Evolutionary conservation across 2,329 filamentous ascomycete genomes (phyloP), one percentile per base, ranked within the genome.

Genomic region (Talaromyces albobiverticillius): DNA sequence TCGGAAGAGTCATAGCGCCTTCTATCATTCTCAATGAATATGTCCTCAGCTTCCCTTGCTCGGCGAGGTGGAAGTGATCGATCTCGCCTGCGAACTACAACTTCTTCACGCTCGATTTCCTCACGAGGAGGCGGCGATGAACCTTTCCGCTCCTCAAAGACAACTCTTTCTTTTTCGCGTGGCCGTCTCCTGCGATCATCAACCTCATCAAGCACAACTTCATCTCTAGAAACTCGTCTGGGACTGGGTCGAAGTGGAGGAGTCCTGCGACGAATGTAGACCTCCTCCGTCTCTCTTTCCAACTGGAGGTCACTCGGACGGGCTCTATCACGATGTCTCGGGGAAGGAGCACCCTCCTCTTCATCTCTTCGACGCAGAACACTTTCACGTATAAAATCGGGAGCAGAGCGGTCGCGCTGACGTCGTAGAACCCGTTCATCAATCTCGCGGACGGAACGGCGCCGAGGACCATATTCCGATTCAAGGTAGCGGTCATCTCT

Each of bases 371-470:
- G 66, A 8, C 62, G 63, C 29, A 41, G 26, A 20, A 40, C 41
- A 10, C 42, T 42, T 14, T 47, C 51, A 41, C 62, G 63, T 25
- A 71, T 54, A 43, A 72, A 67, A 22, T 72, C 70, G 18, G 69
- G 67, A 9, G 60, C 61, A 9, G 63, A 59, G 6, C 62, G 62
- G 14, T 74, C 73, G 5, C 53, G 53, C 26, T 73, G 64, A 7
- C 36, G 53, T 40, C 74, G 64, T 18, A 74, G 72, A 49, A 72
- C 61, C 14, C 70, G 67, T 34, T 71, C 69, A n/a, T 57, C 50
- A 69, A 64, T 26, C 68, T 67, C 62, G 34, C 64, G 82, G 67
- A 67, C 79, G 20, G 55, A 60, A 38, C 58, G 59, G 31, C 70
- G 59, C 16, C 62, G 36, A 13, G 31, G 26, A 22, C 34, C 50